Percentiles rank a stretch among this genome's conserved stretches.
Conservation (phyloP, 1,284 basidiomycete species). For the Butyriboletus appendiculatus region DNA sequence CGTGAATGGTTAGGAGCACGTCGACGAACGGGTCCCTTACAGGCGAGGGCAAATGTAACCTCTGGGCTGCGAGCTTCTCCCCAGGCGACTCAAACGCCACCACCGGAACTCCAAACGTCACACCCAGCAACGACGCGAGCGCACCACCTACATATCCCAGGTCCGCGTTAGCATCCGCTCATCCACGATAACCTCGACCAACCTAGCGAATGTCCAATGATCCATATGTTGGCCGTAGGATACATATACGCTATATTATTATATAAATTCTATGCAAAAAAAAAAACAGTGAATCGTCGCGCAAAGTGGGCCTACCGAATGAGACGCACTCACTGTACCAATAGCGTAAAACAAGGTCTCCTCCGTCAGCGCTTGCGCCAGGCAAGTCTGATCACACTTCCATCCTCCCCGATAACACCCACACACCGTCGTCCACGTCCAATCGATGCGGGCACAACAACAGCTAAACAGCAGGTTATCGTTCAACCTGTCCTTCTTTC, state of each 20-base stretch:
- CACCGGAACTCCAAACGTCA: constrained; percentile 91
- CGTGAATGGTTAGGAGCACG: constrained; percentile 7
- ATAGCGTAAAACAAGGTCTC: constrained; percentile 91
- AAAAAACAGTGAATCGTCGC: background rate
- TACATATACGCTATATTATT: constrained; percentile 95
- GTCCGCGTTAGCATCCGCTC: background rate
- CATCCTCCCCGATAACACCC: constrained; percentile 84
- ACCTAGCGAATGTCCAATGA: constrained; percentile 80
- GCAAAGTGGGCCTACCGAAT: background rate
- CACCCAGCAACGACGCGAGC: constrained; percentile 82
- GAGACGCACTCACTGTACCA: constrained; percentile 59
- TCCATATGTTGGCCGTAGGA: constrained; percentile 91
- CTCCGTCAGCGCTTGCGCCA: constrained; percentile 78
- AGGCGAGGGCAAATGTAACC: constrained; percentile 87
- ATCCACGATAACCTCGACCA: constrained; percentile 15
- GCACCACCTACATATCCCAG: constrained; percentile 63
- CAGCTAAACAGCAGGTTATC: constrained; percentile 98
- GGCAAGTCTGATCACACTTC: constrained; percentile 83
- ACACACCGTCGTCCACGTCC: constrained; percentile 95
- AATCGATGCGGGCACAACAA: constrained; percentile 94
- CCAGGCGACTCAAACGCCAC: constrained; percentile 93
- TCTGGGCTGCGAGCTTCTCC: constrained; percentile 80
- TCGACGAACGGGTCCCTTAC: constrained; percentile 41
- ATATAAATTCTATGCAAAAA: constrained; percentile 72
- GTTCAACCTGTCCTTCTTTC: constrained; percentile 91